Evolutionary conservation across 2,329 filamentous ascomycete species (phyloP), one percentile per base, ranked within the genome.

Genomic region (Phialemoniopsis sp.): DNA sequence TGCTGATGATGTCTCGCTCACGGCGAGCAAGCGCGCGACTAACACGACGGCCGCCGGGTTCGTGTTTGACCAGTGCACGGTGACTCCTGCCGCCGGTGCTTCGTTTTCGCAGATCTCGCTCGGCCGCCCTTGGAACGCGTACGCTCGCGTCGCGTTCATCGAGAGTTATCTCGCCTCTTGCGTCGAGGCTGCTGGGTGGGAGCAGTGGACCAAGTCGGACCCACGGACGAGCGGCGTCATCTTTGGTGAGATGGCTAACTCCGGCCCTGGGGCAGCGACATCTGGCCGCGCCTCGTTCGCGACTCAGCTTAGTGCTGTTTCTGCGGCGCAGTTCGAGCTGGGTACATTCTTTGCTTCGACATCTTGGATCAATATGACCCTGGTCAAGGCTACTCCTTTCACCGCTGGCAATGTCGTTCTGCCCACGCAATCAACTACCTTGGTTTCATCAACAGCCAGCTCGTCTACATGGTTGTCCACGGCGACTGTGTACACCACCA

Each of bases 231-330:
- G 65, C 36, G 50, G 69, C 39, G 68, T 73, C 7, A 52, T 56
- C 13, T 75, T 67, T 43, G 65, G 54, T 6, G 73, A 77, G 57
- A 74, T 64, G 46, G 56, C 48, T 29, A 77, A 77, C 48, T 64
- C 59, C 13, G 73, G 73, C 3, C 54, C 55, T 40, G 72, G 73
- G 5, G 55, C 70, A 7, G 49, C 53, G 36, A 68, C 70, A 2
- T 54, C 57, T 41, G 65, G 58, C 4, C 56, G 72, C 40, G 70
- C 67, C 16, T 58, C 50, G 17, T 48, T 48, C 19, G 36, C 46
- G 9, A 41, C 35, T n/a, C 57, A 65, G 46, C 51, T 66, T 30
- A 53, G 58, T 13, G n/a, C n/a, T n/a, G n/a, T n/a, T n/a, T n/a
- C n/a, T n/a, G 58, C 60, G 14, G 54, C 54, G 18, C 56, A 64